These are phyloP conservation scores for Erigeron canadensis DNA, from an alignment of 129 eudicot species.

Conservation along the genomic window DNA sequence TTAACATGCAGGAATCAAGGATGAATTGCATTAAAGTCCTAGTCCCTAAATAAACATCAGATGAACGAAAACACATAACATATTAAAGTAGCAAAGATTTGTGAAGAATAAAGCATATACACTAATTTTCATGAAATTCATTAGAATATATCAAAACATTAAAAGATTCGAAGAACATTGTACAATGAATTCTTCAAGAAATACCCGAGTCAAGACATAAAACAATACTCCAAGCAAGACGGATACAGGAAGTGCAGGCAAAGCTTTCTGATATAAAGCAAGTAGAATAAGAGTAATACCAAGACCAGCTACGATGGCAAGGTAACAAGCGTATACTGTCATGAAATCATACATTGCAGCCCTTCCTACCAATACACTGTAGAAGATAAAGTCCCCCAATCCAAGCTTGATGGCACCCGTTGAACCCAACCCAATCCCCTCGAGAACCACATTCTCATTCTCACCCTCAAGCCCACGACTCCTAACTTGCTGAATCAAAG, in stretches of 20 bases:
- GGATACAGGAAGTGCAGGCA: constrained; percentile 98
- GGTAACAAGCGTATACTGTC: constrained; percentile 98
- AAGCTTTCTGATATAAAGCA: constrained; percentile 87
- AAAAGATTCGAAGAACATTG: constrained; percentile 87
- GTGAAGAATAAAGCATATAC: constrained; percentile 1
- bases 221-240: constrained; percentile 87
- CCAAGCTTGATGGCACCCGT: constrained; percentile 95
- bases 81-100: neutral
- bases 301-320: constrained; percentile 91
- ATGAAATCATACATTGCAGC: constrained; percentile 99
- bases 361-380: constrained; percentile 94
- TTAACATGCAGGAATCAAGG: neutral
- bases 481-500: constrained; percentile 55
- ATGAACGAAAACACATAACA: neutral
- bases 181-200: constrained; percentile 85
- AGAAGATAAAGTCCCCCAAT: constrained; percentile 92
- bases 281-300: constrained; percentile 87
- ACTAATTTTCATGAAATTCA: neutral
- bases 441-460: constrained; percentile 57
- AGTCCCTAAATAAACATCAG: neutral
- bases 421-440: constrained; percentile 96
- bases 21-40: no score
- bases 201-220: constrained; percentile 74
- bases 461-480: constrained; percentile 29
- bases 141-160: constrained; percentile 57